These are phyloP conservation scores for Colletotrichum sp. DNA, from an alignment of 2,329 filamentous ascomycete species.

Conservation along the genomic window DNA sequence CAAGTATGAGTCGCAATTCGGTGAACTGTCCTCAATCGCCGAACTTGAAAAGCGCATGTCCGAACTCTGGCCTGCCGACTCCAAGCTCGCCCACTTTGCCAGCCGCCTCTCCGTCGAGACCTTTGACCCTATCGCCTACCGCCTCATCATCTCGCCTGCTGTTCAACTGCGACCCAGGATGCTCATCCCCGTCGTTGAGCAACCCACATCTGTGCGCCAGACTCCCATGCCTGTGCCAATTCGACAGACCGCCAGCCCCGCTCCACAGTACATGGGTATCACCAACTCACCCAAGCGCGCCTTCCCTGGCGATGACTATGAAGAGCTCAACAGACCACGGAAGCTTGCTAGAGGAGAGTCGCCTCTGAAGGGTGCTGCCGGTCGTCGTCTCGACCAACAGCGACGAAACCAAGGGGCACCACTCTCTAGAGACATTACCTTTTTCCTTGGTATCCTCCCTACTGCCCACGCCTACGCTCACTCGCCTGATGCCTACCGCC, in stretches of 20 bases:
- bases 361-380: constrained; percentile 88
- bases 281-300: constrained; percentile 67
- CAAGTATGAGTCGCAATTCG: constrained; percentile 92
- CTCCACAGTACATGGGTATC: constrained; percentile 50
- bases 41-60: constrained; percentile 93
- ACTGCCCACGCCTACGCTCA: constrained; percentile 75
- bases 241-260: constrained; percentile 44
- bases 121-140: constrained; percentile 84
- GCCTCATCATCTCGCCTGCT: constrained; percentile 81
- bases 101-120: constrained; percentile 74
- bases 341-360: constrained; percentile 91
- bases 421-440: constrained; percentile 73
- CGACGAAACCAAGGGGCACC: constrained; percentile 68
- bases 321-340: constrained; percentile 75
- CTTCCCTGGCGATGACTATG: constrained; percentile 73
- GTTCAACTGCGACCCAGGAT: constrained; percentile 75
- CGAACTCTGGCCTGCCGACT: constrained; percentile 90
- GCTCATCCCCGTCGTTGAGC: constrained; percentile 60
- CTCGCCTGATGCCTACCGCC: constrained; percentile 72
- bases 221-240: constrained; percentile 44
- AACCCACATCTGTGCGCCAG: constrained; percentile 47
- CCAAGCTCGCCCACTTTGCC: constrained; percentile 75
- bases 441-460: constrained; percentile 76
- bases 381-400: constrained; percentile 82
- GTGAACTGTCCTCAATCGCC: constrained; percentile 87